phyloP scores from a whole-genome alignment of 192 early-diverging fungal species.

The Umbelopsis vinacea region DNA sequence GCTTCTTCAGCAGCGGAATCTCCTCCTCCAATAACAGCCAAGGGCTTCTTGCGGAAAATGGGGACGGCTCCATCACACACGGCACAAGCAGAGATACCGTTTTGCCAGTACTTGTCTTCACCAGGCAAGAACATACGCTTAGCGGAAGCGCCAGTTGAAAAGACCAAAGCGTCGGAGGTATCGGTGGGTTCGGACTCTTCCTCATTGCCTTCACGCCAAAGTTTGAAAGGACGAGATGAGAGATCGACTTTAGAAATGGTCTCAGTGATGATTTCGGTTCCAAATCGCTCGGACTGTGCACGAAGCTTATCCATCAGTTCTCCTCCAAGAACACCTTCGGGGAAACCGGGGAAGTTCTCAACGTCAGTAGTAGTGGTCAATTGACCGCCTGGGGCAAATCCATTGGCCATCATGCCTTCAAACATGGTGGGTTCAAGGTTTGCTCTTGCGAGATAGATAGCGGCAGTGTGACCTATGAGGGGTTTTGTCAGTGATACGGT shows the following conservation, averaged over 20 bases:
- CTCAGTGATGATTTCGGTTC: conserved; percentile 88
- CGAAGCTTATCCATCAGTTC: conserved; percentile 88
- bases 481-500: neutral
- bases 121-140: conserved; percentile 89
- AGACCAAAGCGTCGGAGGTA: conserved; percentile 82
- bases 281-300: conserved; percentile 84
- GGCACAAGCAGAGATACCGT: conserved; percentile 98
- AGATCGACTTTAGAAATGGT: conserved; percentile 88
- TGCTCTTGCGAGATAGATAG: conserved; percentile 94
- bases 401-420: conserved; percentile 96
- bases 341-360: conserved; percentile 96
- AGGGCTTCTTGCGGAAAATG: conserved; percentile 94
- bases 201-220: conserved; percentile 86
- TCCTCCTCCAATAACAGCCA: conserved; percentile 96
- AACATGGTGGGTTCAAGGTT: conserved; percentile 93
- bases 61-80: conserved; percentile 99
- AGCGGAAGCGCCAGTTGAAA: conserved; percentile 98
- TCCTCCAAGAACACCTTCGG: conserved; percentile 82
- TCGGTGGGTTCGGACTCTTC: conserved; percentile 72
- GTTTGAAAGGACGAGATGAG: conserved; percentile 77
- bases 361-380: conserved; percentile 97
- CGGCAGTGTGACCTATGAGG: conserved; percentile 83
- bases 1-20: conserved; percentile 98
- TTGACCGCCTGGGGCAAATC: conserved; percentile 64
- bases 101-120: conserved; percentile 95